phyloP scores from a whole-genome alignment of 2,329 filamentous ascomycete genomes.

The Neofusicoccum parvum region DNA sequence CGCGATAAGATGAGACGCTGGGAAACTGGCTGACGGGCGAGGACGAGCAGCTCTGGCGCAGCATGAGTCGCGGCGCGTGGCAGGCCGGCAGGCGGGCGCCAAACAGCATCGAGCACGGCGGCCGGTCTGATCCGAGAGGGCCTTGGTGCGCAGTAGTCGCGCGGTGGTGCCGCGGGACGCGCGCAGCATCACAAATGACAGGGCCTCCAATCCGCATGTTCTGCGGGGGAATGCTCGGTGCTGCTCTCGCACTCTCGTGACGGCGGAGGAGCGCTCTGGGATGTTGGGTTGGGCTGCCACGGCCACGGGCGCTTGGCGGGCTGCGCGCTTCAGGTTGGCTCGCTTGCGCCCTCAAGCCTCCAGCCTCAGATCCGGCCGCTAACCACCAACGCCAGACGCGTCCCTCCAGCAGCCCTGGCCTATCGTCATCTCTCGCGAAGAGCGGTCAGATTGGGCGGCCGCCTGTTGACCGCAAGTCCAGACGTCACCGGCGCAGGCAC shows the following conservation, averaged over 20 bases:
- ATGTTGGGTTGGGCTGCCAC: neutral
- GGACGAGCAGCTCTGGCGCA: neutral
- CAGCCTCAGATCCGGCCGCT: too few species aligned
- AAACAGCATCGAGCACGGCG: constrained; percentile 1
- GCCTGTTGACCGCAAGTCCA: neutral
- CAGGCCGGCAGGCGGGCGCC: constrained; percentile 7
- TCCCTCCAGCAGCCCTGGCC: too few species aligned
- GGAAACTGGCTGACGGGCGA: neutral
- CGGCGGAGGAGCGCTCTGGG: too few species aligned
- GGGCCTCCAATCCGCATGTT: constrained; percentile 10
- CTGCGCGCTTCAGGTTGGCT: neutral
- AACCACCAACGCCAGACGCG: too few species aligned
- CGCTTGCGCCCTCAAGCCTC: neutral
- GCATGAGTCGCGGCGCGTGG: constrained; percentile 5
- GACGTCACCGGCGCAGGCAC: neutral
- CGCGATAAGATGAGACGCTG: neutral
- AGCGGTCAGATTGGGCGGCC: neutral
- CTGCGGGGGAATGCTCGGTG: neutral
- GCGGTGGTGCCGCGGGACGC: constrained; percentile 8
- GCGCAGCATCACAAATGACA: constrained; percentile 1
- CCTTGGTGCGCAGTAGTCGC: neutral
- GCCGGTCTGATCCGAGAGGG: neutral
- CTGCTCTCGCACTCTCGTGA: neutral
- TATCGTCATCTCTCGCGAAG: neutral
- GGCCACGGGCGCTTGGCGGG: neutral